phyloP scores from a whole-genome alignment of 2,329 filamentous ascomycete genomes.

The Aspergillus sp. region DNA sequence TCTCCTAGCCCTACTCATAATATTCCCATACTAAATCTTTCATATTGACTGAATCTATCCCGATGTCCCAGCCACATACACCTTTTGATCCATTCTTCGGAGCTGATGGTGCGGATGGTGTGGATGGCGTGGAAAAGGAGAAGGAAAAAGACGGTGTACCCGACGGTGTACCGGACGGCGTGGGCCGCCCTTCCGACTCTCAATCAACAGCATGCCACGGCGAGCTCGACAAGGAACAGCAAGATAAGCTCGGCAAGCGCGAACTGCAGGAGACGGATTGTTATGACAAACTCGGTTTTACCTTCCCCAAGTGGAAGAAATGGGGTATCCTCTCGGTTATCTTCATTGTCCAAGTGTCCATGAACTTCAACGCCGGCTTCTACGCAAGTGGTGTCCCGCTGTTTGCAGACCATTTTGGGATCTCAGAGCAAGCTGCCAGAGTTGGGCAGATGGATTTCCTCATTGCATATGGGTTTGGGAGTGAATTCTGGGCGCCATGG shows the following conservation, averaged over 20 bases:
- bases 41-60: background rate
- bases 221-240: conserved; percentile 3
- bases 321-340: conserved; percentile 63
- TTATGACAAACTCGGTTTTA: conserved; percentile 58
- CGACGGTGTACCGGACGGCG: conserved; percentile 6
- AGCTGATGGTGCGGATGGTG: background rate
- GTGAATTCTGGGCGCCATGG: conserved; percentile 82
- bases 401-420: conserved; percentile 58
- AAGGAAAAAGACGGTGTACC: conserved; percentile 13
- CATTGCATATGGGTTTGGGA: conserved; percentile 73
- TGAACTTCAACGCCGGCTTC: conserved; percentile 71
- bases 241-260: conserved; percentile 16
- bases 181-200: conserved; percentile 9
- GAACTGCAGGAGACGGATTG: conserved; percentile 51
- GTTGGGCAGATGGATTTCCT: conserved; percentile 71
- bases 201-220: conserved; percentile 2
- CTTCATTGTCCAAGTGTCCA: conserved; percentile 64
- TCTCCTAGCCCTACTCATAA: background rate
- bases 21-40: background rate
- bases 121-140: conserved; percentile 2
- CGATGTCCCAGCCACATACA: background rate
- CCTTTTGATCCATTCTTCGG: background rate
- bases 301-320: conserved; percentile 57
- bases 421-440: conserved; percentile 61
- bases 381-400: conserved; percentile 61